These are phyloP conservation scores for Penicillium sp. DNA, from an alignment of 2,329 filamentous ascomycete genomes.

Conservation along the genomic window DNA sequence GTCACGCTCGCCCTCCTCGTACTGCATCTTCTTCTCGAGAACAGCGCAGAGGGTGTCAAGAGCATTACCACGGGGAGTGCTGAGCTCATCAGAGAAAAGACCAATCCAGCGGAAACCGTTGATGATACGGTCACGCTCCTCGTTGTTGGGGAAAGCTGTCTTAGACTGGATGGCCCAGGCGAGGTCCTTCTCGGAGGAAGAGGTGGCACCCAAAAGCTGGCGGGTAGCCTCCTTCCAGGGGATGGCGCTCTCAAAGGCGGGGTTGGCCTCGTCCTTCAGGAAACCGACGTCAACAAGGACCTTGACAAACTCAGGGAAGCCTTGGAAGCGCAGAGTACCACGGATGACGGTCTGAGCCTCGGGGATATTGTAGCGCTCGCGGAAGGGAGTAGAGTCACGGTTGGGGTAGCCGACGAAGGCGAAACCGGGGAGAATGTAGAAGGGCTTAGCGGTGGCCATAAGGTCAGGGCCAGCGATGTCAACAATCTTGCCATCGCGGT, in stretches of 20 bases:
- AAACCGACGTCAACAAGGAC: conserved; percentile 88
- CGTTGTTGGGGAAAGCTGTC: conserved; percentile 67
- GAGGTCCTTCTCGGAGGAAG: conserved; percentile 68
- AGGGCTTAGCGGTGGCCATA: conserved; percentile 86
- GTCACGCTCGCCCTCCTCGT: conserved; percentile 78
- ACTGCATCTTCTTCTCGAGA: conserved; percentile 90
- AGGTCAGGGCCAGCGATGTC: conserved; percentile 65
- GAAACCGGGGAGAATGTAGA: conserved; percentile 82
- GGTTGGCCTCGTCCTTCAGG: conserved; percentile 69
- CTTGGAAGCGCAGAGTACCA: conserved; percentile 80
- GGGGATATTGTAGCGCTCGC: conserved; percentile 85
- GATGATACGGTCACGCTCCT: conserved; percentile 70
- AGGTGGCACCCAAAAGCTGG: conserved; percentile 70
- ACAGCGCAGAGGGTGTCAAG: conserved; percentile 89
- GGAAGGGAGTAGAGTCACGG: conserved; percentile 84
- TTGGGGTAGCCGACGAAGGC: conserved; percentile 92
- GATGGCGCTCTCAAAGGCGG: conserved; percentile 66
- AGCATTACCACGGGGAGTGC: conserved; percentile 73
- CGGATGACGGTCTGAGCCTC: conserved; percentile 86
- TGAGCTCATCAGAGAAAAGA: conserved; percentile 67
- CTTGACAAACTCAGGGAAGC: conserved; percentile 89
- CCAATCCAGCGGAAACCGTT: conserved; percentile 71
- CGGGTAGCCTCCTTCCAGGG: conserved; percentile 84
- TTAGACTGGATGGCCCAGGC: conserved; percentile 72
- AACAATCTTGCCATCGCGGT: conserved; percentile 73